These are phyloP conservation scores for Penicillium mononematosum DNA, from an alignment of 495 filamentous ascomycete species.

Conservation along the genomic window DNA sequence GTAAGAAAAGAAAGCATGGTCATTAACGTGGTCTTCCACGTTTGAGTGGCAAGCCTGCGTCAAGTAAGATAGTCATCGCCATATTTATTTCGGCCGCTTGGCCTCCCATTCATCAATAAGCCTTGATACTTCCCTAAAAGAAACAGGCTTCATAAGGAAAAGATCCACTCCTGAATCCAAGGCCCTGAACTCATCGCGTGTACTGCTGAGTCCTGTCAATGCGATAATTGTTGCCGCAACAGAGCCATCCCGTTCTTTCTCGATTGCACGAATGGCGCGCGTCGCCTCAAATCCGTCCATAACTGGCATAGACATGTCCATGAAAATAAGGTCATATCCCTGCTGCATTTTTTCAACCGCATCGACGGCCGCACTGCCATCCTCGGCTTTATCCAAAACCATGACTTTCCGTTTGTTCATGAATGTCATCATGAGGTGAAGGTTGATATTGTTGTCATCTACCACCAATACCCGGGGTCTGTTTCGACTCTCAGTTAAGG, in stretches of 20 bases:
- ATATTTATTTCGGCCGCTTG: neutral
- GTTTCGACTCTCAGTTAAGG: neutral
- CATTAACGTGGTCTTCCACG: neutral
- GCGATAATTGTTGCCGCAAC: slow-evolving; percentile 61
- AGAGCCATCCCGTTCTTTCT: slow-evolving; percentile 43
- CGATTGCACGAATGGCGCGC: slow-evolving; percentile 61
- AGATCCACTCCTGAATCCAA: slow-evolving; percentile 65
- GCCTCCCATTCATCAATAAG: slow-evolving; percentile 49
- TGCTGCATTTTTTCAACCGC: slow-evolving; percentile 39
- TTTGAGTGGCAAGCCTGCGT: neutral
- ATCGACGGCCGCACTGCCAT: slow-evolving; percentile 53
- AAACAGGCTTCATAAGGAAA: slow-evolving; percentile 72
- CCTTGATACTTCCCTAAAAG: slow-evolving; percentile 48
- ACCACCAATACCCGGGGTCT: slow-evolving; percentile 57
- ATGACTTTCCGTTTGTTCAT: slow-evolving; percentile 51
- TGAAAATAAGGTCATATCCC: slow-evolving; percentile 57
- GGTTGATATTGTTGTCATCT: slow-evolving; percentile 75
- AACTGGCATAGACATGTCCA: slow-evolving; percentile 75
- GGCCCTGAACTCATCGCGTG: slow-evolving; percentile 64
- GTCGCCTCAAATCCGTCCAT: slow-evolving; percentile 74
- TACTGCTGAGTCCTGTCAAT: slow-evolving; percentile 64
- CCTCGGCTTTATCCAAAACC: slow-evolving; percentile 45
- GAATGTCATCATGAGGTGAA: slow-evolving; percentile 61
- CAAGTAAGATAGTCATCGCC: neutral
- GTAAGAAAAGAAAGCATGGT: too few relatives aligned